Evolutionary conservation across 148 eudicot species (phyloP), one percentile per base, ranked within the genome.

Genomic region (Diospyros lotus): DNA sequence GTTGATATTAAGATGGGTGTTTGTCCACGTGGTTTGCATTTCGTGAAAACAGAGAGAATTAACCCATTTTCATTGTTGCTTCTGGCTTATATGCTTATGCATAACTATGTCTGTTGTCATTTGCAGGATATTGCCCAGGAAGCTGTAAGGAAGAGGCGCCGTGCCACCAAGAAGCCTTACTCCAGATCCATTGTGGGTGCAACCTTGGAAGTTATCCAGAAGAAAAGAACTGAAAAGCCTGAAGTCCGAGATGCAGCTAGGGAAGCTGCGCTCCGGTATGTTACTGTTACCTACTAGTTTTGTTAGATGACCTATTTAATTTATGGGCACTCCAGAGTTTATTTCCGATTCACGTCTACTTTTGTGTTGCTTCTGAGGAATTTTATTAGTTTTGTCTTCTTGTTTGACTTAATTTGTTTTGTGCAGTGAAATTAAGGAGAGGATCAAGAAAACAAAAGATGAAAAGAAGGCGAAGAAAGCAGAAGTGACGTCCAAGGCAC

Each of bases 131-230:
- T 70, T 45, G 76, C 83, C 9, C 77, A 76, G 73, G 83, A 76
- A 62, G 76, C 83, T 58, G 80, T 73, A 6, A 77, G 69, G 64
- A 77, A 68, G 77, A 77, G 83, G 80, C 76, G 80, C 4, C 77
- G 77, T 9, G 40, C 80, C 55, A 76, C 83, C 48, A 81, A 81
- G 77, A 81, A 81, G 43, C 80, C 75, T 39, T 77, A 81, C 71
- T 81, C 83, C 53, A 73, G 83, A 66, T 80, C 83, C 60, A 80
- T 80, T 53, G 84, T 81, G 39, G 84, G 84, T 62, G 84, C 84
- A 8, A 81, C 84, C 13, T 64, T 81, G 71, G 84, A 81, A 72
- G 84, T 81, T 4, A 81, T 81, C 59, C 80, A 81, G 72, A 77
- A 81, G 80, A 81, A 48, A 58, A 77, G 80, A 56, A 42, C 78